A percentile compares a stretch with the other conserved stretches of the same genome.
Evolutionary conservation across 768 basidiomycete genomes (phyloP).

Genomic region (Termitomyces sp.): DNA sequence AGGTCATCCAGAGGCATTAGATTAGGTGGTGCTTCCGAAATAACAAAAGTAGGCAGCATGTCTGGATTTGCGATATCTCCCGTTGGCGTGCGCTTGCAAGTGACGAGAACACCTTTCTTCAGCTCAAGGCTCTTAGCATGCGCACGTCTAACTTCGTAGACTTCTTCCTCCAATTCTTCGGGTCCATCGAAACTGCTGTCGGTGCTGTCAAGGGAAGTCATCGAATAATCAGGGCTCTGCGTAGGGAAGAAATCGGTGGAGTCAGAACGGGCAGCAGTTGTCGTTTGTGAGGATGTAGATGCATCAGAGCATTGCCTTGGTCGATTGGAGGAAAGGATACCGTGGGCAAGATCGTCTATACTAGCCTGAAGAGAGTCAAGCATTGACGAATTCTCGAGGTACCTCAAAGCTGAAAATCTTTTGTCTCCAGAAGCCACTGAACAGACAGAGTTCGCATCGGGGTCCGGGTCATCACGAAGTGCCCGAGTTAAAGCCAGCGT

Average conservation of each 20-base stretch:
- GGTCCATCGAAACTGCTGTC: slow-evolving; percentile 17
- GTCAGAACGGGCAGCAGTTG: slow-evolving; percentile 18
- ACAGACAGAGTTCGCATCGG: background rate
- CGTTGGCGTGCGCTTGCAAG: slow-evolving; percentile 19
- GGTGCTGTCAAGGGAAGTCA: slow-evolving; percentile 15
- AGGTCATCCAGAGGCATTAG: slow-evolving; percentile 3
- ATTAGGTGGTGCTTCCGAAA: slow-evolving; percentile 14
- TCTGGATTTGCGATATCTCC: background rate
- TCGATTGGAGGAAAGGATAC: slow-evolving; percentile 11
- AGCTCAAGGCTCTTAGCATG: slow-evolving; percentile 47
- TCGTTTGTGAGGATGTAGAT: slow-evolving; percentile 24
- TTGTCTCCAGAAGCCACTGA: background rate
- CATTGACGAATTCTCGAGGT: slow-evolving; percentile 14
- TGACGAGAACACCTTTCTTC: slow-evolving; percentile 39
- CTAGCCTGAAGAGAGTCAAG: slow-evolving; percentile 17
- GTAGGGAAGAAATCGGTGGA: slow-evolving; percentile 14
- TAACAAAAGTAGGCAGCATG: slow-evolving; percentile 17
- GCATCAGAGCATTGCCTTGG: slow-evolving; percentile 25
- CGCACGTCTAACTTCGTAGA: slow-evolving; percentile 39
- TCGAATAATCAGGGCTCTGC: slow-evolving; percentile 14
- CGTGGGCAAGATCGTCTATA: slow-evolving; percentile 16
- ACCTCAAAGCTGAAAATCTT: background rate
- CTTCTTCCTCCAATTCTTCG: slow-evolving; percentile 21
- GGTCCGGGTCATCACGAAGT: slow-evolving; percentile 8
- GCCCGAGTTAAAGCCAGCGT: slow-evolving; percentile 18